Conservation (phyloP, 805 yeast genomes). For the Grigorovia yakushimaensis region DNA sequence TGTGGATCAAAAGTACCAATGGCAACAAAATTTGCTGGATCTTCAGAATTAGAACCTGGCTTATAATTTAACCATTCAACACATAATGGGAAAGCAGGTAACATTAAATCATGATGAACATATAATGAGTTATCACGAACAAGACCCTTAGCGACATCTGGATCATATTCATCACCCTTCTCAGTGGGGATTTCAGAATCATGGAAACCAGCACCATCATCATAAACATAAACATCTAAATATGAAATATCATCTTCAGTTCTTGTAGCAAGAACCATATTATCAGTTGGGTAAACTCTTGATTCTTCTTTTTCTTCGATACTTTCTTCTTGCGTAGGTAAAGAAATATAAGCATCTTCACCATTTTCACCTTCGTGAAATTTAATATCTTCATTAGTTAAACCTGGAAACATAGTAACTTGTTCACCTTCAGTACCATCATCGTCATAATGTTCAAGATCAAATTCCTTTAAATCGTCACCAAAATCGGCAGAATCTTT, state of each 20-base stretch:
- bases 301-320: constrained; percentile 75
- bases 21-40: constrained; percentile 86
- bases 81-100: constrained; percentile 93
- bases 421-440: constrained; percentile 51
- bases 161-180: constrained; percentile 50
- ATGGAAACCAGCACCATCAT: constrained; percentile 85
- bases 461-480: constrained; percentile 81
- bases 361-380: constrained; percentile 42
- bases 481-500: constrained; percentile 54
- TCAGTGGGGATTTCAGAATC: constrained; percentile 56
- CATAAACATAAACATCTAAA: constrained; percentile 88
- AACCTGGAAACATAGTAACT: constrained; percentile 63
- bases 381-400: constrained; percentile 46
- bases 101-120: constrained; percentile 93
- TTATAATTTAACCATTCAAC: constrained; percentile 87
- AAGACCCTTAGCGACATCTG: constrained; percentile 65
- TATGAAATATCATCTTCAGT: constrained; percentile 93
- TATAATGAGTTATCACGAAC: constrained; percentile 69
- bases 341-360: constrained; percentile 35
- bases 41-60: constrained; percentile 43
- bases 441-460: constrained; percentile 72
- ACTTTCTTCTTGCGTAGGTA: constrained; percentile 42
- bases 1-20: constrained; percentile 96
- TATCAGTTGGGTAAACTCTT: constrained; percentile 84
- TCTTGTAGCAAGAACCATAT: constrained; percentile 79